Percentiles rank a stretch among this genome's conserved stretches.
phyloP scores from a whole-genome alignment of 257 asterid genomes.

The Gardenia jasminoides region DNA sequence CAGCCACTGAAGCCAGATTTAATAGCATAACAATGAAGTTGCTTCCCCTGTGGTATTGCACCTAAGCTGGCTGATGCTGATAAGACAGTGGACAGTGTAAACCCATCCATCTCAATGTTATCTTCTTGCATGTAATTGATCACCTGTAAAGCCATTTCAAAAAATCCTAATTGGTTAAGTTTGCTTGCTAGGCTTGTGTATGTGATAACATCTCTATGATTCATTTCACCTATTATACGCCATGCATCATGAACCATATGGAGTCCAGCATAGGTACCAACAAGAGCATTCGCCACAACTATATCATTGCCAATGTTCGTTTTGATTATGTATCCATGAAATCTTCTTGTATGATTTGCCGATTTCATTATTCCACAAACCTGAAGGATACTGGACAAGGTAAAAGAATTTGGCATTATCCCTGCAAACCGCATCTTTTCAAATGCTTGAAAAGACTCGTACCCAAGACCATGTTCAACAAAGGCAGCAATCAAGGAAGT shows the following conservation, averaged over 20 bases:
- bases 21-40: background rate
- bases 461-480: background rate
- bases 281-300: slow-evolving; percentile 37
- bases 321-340: background rate
- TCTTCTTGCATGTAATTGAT: background rate
- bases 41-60: background rate
- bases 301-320: slow-evolving; percentile 20
- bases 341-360: slow-evolving; percentile 18
- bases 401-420: slow-evolving; percentile 27
- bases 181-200: slow-evolving; percentile 18
- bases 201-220: slow-evolving; percentile 20
- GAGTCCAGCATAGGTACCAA: slow-evolving; percentile 40
- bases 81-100: background rate
- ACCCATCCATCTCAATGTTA: background rate
- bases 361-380: background rate
- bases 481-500: background rate
- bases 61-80: background rate
- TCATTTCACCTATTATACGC: slow-evolving; percentile 8
- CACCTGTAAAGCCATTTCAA: slow-evolving; percentile 7
- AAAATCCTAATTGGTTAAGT: slow-evolving; percentile 11
- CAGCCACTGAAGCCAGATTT: background rate
- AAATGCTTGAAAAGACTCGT: background rate
- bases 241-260: slow-evolving; percentile 24
- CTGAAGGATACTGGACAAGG: slow-evolving; percentile 18
- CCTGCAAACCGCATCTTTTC: slow-evolving; percentile 8